Percentiles rank a stretch among this genome's conserved stretches.
Evolutionary conservation across 768 basidiomycete genomes (phyloP).

Genomic region (Tricholoma terreum): DNA sequence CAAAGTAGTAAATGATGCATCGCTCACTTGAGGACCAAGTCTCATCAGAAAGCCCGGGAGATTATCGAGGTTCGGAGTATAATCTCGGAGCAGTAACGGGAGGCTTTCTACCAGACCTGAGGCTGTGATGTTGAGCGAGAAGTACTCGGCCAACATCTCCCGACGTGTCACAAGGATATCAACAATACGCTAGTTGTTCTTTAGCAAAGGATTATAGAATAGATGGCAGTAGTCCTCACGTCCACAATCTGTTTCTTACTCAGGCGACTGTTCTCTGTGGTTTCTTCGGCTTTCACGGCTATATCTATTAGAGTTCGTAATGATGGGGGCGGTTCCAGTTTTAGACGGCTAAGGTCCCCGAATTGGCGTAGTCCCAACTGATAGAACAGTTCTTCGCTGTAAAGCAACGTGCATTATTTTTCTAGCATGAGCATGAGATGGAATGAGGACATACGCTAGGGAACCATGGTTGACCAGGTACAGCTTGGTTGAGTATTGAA

Average conservation of each 20-base stretch:
- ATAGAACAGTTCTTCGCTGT: conserved; percentile 91
- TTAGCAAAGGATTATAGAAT: neutral
- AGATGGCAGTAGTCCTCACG: conserved; percentile 41
- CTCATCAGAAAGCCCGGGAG: conserved; percentile 88
- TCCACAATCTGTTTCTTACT: conserved; percentile 65
- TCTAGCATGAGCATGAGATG: neutral
- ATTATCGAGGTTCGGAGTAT: conserved; percentile 88
- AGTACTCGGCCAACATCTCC: conserved; percentile 92
- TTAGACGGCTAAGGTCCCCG: conserved; percentile 71
- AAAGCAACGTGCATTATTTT: neutral
- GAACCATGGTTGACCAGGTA: conserved; percentile 86
- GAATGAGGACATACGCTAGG: conserved; percentile 60
- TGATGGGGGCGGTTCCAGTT: conserved; percentile 79
- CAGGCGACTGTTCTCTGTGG: conserved; percentile 52
- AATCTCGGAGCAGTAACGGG: conserved; percentile 82
- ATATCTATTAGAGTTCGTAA: conserved; percentile 70
- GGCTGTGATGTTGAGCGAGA: conserved; percentile 68
- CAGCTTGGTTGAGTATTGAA: conserved; percentile 86
- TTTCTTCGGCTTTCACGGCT: conserved; percentile 69
- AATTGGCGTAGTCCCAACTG: conserved; percentile 92
- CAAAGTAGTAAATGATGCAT: neutral
- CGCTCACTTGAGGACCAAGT: conserved; percentile 82
- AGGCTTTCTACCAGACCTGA: conserved; percentile 70
- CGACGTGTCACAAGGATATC: conserved; percentile 56
- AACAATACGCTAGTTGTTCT: conserved; percentile 51